Conservation (phyloP, 371 early-diverging fungal genomes). For the Rhizomucor pusillus region DNA sequence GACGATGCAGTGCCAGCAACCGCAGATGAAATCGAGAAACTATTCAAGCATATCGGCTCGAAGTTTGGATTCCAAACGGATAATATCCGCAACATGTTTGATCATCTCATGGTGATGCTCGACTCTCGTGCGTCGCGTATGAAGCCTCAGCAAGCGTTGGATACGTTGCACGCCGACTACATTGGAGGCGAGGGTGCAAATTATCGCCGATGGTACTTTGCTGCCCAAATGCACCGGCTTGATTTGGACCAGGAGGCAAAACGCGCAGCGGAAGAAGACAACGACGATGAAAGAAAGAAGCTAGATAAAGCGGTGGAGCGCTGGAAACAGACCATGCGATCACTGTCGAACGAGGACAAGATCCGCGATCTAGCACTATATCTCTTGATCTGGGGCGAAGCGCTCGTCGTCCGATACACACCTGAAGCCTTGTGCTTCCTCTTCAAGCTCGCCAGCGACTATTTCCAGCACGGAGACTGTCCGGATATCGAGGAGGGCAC, state of each 20-base stretch:
- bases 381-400: conserved; percentile 88
- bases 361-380: conserved; percentile 78
- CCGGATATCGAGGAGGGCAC: conserved; percentile 62
- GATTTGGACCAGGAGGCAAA: conserved; percentile 46
- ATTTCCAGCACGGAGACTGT: conserved; percentile 33
- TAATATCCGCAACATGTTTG: conserved; percentile 70
- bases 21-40: conserved; percentile 62
- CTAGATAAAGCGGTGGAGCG: conserved; percentile 57
- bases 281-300: conserved; percentile 36
- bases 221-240: conserved; percentile 74
- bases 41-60: conserved; percentile 58
- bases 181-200: conserved; percentile 85
- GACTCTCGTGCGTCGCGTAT: conserved; percentile 84
- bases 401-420: conserved; percentile 74
- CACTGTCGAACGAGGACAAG: conserved; percentile 68
- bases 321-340: conserved; percentile 72
- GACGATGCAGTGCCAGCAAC: conserved; percentile 64
- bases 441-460: conserved; percentile 75
- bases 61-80: conserved; percentile 82
- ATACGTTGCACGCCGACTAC: conserved; percentile 83
- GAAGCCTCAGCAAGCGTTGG: conserved; percentile 70
- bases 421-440: conserved; percentile 84
- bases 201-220: conserved; percentile 87
- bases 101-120: conserved; percentile 77
- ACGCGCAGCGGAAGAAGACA: conserved; percentile 35